Evolutionary conservation across 768 basidiomycete genomes (phyloP).

Genomic region (Tulasnella sp.): DNA sequence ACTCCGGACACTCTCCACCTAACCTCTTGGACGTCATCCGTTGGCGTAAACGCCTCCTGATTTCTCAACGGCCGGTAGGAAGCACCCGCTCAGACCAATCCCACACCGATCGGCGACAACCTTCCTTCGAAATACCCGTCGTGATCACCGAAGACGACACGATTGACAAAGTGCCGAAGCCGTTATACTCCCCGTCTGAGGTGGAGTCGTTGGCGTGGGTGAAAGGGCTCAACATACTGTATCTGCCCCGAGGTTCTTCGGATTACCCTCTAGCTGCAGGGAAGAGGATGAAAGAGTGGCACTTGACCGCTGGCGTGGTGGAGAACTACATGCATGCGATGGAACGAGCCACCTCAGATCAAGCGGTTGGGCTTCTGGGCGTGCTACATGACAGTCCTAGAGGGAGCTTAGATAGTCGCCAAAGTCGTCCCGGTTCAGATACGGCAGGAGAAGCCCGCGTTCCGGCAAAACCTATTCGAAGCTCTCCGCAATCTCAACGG

Average conservation of each 20-base stretch:
- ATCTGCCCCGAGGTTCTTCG: slow-evolving; percentile 2
- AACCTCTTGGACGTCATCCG: slow-evolving; percentile 15
- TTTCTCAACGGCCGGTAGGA: not conserved
- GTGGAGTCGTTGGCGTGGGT: slow-evolving; percentile 7
- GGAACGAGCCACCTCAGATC: not conserved
- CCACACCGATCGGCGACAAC: not conserved
- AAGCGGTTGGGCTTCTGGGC: not conserved
- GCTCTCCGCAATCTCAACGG: no score
- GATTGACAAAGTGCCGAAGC: not conserved
- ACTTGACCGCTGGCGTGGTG: slow-evolving; percentile 16
- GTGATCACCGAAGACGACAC: slow-evolving; percentile 2
- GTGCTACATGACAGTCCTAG: not conserved
- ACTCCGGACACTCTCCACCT: slow-evolving; percentile 5
- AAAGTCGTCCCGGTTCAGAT: no score
- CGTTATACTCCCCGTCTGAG: not conserved
- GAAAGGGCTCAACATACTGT: not conserved
- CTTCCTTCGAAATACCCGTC: slow-evolving; percentile 3
- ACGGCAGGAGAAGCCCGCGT: no score
- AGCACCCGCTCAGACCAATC: not conserved
- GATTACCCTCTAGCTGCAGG: not conserved
- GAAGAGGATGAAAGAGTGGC: slow-evolving; percentile 16
- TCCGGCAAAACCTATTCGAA: no score
- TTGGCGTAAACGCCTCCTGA: slow-evolving; percentile 9
- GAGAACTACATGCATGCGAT: slow-evolving; percentile 7
- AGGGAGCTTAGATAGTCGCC: not conserved